Evolutionary conservation across 176 grass and related monocot species (phyloP).

Genomic region (Zea luxurians): DNA sequence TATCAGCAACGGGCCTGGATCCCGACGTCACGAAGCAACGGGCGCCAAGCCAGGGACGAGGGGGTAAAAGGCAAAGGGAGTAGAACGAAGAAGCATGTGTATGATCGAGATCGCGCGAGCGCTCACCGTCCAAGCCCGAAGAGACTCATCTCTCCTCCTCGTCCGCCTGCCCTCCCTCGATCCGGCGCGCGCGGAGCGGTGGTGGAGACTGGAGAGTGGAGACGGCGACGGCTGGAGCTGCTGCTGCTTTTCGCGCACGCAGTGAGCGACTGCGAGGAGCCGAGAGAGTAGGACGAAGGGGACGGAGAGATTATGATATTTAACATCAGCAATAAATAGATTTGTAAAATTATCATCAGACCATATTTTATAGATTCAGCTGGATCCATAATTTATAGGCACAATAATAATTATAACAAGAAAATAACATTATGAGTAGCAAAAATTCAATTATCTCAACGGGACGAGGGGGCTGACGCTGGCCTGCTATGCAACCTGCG

Average conservation of each 20-base stretch:
- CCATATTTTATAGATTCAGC: too few species aligned
- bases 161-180: slow-evolving; percentile 2
- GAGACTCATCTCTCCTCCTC: slow-evolving; percentile 75
- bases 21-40: neutral
- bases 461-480: too few species aligned
- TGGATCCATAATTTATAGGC: too few species aligned
- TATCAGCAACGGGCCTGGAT: neutral
- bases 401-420: too few species aligned
- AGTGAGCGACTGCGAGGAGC: neutral
- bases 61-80: neutral
- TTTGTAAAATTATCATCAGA: too few species aligned
- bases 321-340: too few species aligned
- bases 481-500: too few species aligned
- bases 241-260: slow-evolving; percentile 12
- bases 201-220: neutral
- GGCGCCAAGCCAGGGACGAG: neutral
- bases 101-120: slow-evolving; percentile 14
- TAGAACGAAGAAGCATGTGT: neutral
- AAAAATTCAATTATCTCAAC: too few species aligned
- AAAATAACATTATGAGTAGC: too few species aligned
- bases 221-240: neutral
- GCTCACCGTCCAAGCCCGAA: slow-evolving; percentile 91
- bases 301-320: too few species aligned
- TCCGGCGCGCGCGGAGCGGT: neutral
- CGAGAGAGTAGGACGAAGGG: too few species aligned